Conservation (phyloP, 495 filamentous ascomycete species). For the Penicillium soppii region DNA sequence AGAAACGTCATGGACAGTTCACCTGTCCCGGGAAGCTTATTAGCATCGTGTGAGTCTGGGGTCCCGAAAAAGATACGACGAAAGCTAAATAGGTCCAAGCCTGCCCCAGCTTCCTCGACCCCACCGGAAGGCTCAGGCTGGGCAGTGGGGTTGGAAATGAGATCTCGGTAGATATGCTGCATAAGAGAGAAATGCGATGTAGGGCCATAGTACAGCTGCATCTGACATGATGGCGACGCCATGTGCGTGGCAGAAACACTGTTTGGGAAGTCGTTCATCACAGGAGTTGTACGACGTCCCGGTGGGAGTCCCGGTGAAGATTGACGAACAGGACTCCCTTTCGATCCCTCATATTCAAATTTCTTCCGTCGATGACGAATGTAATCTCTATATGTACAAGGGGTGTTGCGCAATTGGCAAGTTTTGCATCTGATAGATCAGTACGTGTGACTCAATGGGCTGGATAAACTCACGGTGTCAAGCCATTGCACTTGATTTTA, state of each 20-base stretch:
- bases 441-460: background rate
- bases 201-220: conserved; percentile 48
- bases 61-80: conserved; percentile 47
- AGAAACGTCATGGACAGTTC: conserved; percentile 36
- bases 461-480: conserved; percentile 27
- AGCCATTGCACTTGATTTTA: conserved; percentile 46
- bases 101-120: conserved; percentile 45
- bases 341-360: conserved; percentile 19
- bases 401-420: conserved; percentile 34
- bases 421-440: conserved; percentile 33
- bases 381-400: conserved; percentile 40
- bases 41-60: conserved; percentile 31
- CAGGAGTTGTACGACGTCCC: conserved; percentile 18
- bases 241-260: conserved; percentile 47
- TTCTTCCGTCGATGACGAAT: conserved; percentile 43
- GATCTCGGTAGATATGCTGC: conserved; percentile 43
- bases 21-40: conserved; percentile 4
- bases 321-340: conserved; percentile 2
- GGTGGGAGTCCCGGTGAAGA: conserved; percentile 18
- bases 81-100: conserved; percentile 45
- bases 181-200: conserved; percentile 47
- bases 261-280: conserved; percentile 34
- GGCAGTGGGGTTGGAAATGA: conserved; percentile 30
- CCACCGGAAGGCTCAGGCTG: conserved; percentile 27
- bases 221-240: conserved; percentile 43